Conservation (phyloP, 2,329 filamentous ascomycete species). For the Chrysosporium queenslandicum region DNA sequence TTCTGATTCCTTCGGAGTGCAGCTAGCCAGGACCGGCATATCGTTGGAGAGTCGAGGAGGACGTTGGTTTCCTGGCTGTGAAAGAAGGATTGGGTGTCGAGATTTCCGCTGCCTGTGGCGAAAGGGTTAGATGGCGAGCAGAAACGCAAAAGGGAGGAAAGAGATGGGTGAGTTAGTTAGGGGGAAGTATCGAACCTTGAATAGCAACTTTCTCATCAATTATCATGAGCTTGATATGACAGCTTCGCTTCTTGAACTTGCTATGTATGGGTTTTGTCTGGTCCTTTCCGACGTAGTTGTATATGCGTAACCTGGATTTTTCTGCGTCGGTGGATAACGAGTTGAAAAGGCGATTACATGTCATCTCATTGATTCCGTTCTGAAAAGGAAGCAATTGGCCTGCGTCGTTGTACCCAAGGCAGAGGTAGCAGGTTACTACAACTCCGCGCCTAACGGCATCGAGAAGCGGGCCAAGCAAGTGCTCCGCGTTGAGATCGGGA, state of each 20-base stretch:
- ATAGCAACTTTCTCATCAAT: constrained; percentile 59
- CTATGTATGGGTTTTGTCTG: constrained; percentile 59
- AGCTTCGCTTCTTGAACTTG: constrained; percentile 54
- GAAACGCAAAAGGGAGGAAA: background rate
- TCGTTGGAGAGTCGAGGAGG: constrained; percentile 54
- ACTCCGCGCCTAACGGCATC: constrained; percentile 58
- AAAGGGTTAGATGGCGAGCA: background rate
- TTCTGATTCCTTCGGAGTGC: constrained; percentile 57
- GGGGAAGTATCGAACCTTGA: constrained; percentile 40
- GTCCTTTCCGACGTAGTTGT: constrained; percentile 66
- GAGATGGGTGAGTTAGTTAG: background rate
- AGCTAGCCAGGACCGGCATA: constrained; percentile 56
- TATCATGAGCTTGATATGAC: constrained; percentile 70
- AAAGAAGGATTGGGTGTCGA: constrained; percentile 71
- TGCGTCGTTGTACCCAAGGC: constrained; percentile 68
- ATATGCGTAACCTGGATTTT: constrained; percentile 47
- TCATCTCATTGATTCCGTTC: constrained; percentile 65
- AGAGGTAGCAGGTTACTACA: constrained; percentile 59
- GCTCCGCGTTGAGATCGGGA: constrained; percentile 64
- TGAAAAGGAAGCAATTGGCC: constrained; percentile 67
- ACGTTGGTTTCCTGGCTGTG: constrained; percentile 70
- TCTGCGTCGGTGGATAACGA: constrained; percentile 45
- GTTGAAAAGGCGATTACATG: constrained; percentile 50
- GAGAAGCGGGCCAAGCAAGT: constrained; percentile 53
- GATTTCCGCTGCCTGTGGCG: constrained; percentile 54